A percentile compares a stretch with the other conserved stretches of the same genome.
Conservation (phyloP, 1,139 yeast species). For the Candida pseudoviswanathii region DNA sequence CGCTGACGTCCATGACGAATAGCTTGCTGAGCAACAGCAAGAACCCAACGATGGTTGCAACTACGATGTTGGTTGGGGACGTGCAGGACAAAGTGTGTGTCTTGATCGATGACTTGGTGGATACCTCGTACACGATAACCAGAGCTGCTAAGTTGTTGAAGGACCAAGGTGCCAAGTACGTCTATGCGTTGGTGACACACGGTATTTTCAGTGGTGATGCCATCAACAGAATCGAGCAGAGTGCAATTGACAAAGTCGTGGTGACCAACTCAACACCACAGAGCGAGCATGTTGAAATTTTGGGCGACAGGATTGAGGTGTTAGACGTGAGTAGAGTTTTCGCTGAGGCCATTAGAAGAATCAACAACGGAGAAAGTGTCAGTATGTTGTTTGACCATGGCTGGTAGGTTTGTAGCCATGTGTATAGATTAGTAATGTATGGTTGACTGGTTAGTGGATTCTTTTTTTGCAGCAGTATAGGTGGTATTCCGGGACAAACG, state of each 20-base stretch:
- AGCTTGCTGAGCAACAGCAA: slow-evolving; percentile 32
- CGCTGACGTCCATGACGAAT: no score
- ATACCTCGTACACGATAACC: slow-evolving; percentile 95
- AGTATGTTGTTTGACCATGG: slow-evolving; percentile 92
- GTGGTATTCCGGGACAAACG: no score
- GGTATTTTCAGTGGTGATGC: slow-evolving; percentile 96
- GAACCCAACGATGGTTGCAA: slow-evolving; percentile 88
- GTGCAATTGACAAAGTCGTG: slow-evolving; percentile 79
- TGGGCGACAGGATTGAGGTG: slow-evolving; percentile 70
- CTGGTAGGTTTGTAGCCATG: slow-evolving; percentile 38
- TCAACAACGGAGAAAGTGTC: slow-evolving; percentile 95
- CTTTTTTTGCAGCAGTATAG: no score
- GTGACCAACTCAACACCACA: slow-evolving; percentile 97
- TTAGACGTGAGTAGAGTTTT: slow-evolving; percentile 85
- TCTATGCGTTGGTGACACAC: slow-evolving; percentile 88
- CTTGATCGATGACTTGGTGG: slow-evolving; percentile 97
- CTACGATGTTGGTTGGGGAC: slow-evolving; percentile 97
- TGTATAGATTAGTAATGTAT: background rate
- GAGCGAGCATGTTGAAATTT: slow-evolving; percentile 53
- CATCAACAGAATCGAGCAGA: slow-evolving; percentile 62
- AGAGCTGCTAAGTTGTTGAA: slow-evolving; percentile 91
- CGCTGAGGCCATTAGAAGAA: slow-evolving; percentile 93
- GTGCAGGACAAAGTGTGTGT: slow-evolving; percentile 85
- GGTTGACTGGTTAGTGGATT: no score
- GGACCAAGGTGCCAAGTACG: slow-evolving; percentile 88